Base-by-base conservation (phyloP, 2,329 filamentous ascomycete genomes). In the Cryphonectria parasitica region DNA sequence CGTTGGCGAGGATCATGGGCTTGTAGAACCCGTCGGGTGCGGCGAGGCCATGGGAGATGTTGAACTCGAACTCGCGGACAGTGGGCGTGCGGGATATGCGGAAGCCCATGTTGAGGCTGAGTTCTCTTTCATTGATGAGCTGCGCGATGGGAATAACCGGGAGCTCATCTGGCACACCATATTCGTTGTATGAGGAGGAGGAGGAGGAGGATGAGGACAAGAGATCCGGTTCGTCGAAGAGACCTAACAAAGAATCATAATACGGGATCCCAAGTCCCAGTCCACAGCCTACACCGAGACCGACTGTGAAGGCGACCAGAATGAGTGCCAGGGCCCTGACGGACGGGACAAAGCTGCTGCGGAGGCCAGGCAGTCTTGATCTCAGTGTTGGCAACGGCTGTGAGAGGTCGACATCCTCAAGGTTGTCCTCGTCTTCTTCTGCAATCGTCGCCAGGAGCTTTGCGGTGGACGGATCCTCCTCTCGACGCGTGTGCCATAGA, bases 1-100 rank as follows among this genome's bases (percentile, higher is more conserved):
- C 79, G 74, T 83, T 83, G 64, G 81, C 77, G 5, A 81, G 75
- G 25, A 82, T 76, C 79, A 82, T 81, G 11, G 79, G 77, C 69
- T 82, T 81, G 39, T 67, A 71, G 66, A 80, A 77, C 13, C 80
- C 80, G 71, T 82, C 80, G 3, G 80, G 80, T 3, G 77, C 75
- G 0, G 77, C 79, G 28, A 75, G 73, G 19, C 73, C 77, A 58
- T 78, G 76, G 19, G 77, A 74, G 56, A 81, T 75, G 73, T 80
- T 77, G 73, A 81, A 79, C 11, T 74, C 72, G 66, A 77, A 81
- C 39, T 80, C 77, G 36, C 80, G 76, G 5, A 76, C 69, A 2
- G 31, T 69, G 1, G 76, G 60, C 39, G 64, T 43, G 3, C 52
- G 52, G 3, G 70, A 66, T 8, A 73, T 64, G 11, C 39, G 41